Base-by-base conservation (phyloP, 495 filamentous ascomycete species). In the Xylaria castorea region DNA sequence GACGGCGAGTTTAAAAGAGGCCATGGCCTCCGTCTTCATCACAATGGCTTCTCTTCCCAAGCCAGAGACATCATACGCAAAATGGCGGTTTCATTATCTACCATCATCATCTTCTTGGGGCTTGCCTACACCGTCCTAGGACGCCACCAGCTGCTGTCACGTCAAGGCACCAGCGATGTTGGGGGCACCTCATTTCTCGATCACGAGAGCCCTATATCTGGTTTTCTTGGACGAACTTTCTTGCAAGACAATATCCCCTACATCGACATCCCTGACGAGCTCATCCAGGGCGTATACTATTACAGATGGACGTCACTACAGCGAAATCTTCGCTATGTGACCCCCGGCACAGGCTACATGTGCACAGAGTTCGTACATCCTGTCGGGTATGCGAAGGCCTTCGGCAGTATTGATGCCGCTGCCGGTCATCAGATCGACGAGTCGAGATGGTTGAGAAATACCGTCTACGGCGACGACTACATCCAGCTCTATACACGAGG, bases 361-460 rank as follows among this genome's bases (percentile, higher is more conserved):
- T 78, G 79, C 44, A 85, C 83, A 12, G 83, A 85, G 66, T 83
- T 84, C 66, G 75, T 84, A 32, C 81, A 83, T 42, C 81, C 82
- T 25, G 80, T 82, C 65, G 80, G 77, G 30, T 84, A 82, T 58
- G 80, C 75, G 27, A 70, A 76, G 53, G 77, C 79, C 57, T 80
- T 82, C 22, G 80, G 83, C 36, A 82, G 81, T 6, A 84, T 83
- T 30, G 80, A 82, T 61, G 83, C 81, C 44, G 79, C 81, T 44
- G 82, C 83, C 16, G 81, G 81, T 1, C 84, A 86, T 64, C 84
- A 85, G 60, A 84, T 85, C 48, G 81, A 84, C 27, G 84, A 85
- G 70, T 73, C 74, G n/a, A 78, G 83, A 71, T 86, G 84, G 84
- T 64, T 86, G 38, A 79, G 82, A 44, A 76, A 82, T 63, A 81